Percentiles rank a stretch among this genome's conserved stretches.
phyloP scores from a whole-genome alignment of 2,329 filamentous ascomycete species.

The Graphilbum ipis-grandicollis region DNA sequence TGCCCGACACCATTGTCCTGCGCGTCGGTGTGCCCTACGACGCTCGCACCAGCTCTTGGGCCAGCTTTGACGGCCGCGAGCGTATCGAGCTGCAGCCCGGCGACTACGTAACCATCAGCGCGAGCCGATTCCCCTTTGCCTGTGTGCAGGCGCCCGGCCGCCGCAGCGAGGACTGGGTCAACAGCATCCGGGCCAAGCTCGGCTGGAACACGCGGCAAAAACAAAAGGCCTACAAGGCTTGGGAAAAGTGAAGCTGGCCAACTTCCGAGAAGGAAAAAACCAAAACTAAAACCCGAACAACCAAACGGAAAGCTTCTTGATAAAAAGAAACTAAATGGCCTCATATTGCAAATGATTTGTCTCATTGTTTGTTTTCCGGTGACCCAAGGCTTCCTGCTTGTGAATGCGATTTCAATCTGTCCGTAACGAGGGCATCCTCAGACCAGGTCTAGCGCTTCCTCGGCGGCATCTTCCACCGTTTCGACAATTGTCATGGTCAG shows the following conservation, averaged over 20 bases:
- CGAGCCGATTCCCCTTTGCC: conserved; percentile 60
- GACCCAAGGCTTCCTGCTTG: no score
- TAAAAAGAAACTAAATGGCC: no score
- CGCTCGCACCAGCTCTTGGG: conserved; percentile 78
- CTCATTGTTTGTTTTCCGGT: no score
- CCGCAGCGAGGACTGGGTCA: conserved; percentile 63
- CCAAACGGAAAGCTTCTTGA: neutral
- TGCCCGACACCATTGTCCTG: conserved; percentile 90
- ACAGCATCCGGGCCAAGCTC: conserved; percentile 61
- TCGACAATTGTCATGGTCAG: conserved; percentile 29
- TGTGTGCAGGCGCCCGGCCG: conserved; percentile 53
- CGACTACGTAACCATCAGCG: conserved; percentile 73
- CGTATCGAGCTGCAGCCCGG: conserved; percentile 62
- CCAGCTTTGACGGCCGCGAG: conserved; percentile 92
- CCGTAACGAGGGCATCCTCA: no score
- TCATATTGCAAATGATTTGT: no score
- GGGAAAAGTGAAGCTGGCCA: conserved; percentile 20
- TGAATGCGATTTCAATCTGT: no score
- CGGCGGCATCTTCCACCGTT: conserved; percentile 13
- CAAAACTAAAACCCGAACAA: no score
- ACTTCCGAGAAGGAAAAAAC: neutral
- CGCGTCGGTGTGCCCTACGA: conserved; percentile 90
- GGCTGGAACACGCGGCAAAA: conserved; percentile 69
- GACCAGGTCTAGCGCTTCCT: conserved; percentile 1
- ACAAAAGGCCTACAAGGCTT: conserved; percentile 45